These are phyloP conservation scores for Tolypocladium album DNA, from an alignment of 2,329 filamentous ascomycete species.

Conservation along the genomic window DNA sequence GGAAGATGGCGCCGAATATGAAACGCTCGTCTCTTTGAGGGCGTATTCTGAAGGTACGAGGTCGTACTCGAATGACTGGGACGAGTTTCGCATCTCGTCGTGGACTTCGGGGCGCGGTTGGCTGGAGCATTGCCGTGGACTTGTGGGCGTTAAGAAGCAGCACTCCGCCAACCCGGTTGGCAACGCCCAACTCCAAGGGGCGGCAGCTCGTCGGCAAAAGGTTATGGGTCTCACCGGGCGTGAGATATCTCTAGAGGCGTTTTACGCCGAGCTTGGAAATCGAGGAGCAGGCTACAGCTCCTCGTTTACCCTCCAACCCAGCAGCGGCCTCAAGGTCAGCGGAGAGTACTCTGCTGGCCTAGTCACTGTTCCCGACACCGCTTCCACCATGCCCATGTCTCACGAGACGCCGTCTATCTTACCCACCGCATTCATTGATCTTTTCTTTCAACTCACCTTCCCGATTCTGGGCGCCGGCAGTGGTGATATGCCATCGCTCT, in stretches of 20 bases:
- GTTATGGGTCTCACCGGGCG: neutral
- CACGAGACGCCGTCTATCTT: slow-evolving; percentile 32
- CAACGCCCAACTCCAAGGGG: slow-evolving; percentile 3
- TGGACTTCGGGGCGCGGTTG: slow-evolving; percentile 40
- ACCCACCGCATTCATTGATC: slow-evolving; percentile 35
- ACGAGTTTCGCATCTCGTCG: slow-evolving; percentile 46
- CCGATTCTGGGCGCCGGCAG: slow-evolving; percentile 24
- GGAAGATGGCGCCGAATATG: slow-evolving; percentile 13
- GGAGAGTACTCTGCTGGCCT: slow-evolving; percentile 11
- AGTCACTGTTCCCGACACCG: slow-evolving; percentile 31
- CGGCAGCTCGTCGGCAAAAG: slow-evolving; percentile 5
- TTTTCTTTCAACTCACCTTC: slow-evolving; percentile 29
- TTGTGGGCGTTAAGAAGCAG: slow-evolving; percentile 26
- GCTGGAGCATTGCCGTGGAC: slow-evolving; percentile 48
- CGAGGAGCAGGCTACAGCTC: slow-evolving; percentile 15
- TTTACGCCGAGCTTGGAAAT: slow-evolving; percentile 15
- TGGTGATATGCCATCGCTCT: slow-evolving; percentile 18
- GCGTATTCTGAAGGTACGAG: slow-evolving; percentile 16
- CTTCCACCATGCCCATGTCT: slow-evolving; percentile 30
- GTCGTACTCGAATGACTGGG: slow-evolving; percentile 32
- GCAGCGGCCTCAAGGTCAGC: slow-evolving; percentile 4
- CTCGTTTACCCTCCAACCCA: slow-evolving; percentile 9
- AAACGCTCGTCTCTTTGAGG: slow-evolving; percentile 13
- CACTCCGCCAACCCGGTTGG: slow-evolving; percentile 11
- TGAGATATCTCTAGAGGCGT: slow-evolving; percentile 6